Evolutionary conservation across 108 stramenopile species (phyloP), one percentile per base, ranked within the genome.

Genomic region (Asterionellopsis glacialis): DNA sequence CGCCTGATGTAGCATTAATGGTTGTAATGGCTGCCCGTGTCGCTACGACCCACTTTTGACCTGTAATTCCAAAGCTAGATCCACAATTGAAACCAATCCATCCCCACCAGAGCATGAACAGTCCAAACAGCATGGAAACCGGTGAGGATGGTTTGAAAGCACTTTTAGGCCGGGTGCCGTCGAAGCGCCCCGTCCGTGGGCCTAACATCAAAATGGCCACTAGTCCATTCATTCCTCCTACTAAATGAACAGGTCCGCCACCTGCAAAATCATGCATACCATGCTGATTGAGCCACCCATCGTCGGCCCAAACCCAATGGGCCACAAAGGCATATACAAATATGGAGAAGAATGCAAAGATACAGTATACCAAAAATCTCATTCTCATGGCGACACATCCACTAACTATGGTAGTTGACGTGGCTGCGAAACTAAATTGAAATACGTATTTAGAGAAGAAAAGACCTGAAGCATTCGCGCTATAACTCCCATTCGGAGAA

Each of bases 351-450:
- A 67, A 18, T 25, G 63, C 41, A 69, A 74, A 76, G 60, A 67
- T 28, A n/a, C 77, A 45, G 76, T 83, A 83, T 39, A 55, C 64
- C 25, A 50, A 27, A 43, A 79, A 56, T 42, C 48, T 55, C 33
- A 59, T 63, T 14, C 81, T 72, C 56, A 74, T 79, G 43, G 81
- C 81, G 9, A 85, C 74, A 23, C 77, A 74, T 19, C 85, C 77
- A 50, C 64, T 62, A 23, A 85, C 82, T 45, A 89, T 84, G 43
- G 85, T 80, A 26, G 77, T 76, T 38, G 82, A 76, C 16, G 82
- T 85, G 41, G 82, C 82, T 13, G 87, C 87, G 47, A 88, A 85
- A 21, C 74, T 74, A 59, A 69, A 83, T 52, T 78, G 75, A 67
- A 84, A 88, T 67, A 83, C 68, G 67, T 69, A 88, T 18, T 25